Evolutionary conservation across 108 stramenopile genomes (phyloP).

Genomic region (Nitzschia palea): DNA sequence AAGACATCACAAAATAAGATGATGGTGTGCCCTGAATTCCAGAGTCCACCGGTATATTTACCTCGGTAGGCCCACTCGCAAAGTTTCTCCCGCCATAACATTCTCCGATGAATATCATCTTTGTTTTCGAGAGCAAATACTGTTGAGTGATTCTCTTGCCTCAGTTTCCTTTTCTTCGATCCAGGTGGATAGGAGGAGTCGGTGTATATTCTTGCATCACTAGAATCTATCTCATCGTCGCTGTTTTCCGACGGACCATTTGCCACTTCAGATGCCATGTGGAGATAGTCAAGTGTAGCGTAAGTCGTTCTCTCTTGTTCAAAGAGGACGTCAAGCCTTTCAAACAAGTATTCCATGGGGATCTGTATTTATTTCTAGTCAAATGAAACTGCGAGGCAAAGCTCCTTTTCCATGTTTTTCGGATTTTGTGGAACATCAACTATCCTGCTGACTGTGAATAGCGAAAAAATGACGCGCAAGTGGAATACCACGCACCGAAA

Average conservation of each 20-base stretch:
- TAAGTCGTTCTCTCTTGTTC: conserved; percentile 18
- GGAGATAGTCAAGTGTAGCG: conserved; percentile 25
- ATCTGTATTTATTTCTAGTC: neutral
- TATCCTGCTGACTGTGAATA: too few species aligned
- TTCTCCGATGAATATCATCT: neutral
- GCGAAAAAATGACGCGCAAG: too few species aligned
- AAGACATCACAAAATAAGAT: neutral
- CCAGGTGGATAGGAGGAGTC: neutral
- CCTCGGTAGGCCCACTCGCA: conserved; percentile 44
- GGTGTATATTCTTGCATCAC: neutral
- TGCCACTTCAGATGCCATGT: too few species aligned
- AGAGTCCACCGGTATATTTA: conserved; percentile 5
- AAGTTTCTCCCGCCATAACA: conserved; percentile 46
- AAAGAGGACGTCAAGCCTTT: conserved; percentile 20
- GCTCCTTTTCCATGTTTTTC: too few species aligned
- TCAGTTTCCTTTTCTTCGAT: conserved; percentile 12
- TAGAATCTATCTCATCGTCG: neutral
- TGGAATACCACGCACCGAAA: too few species aligned
- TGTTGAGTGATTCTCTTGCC: neutral
- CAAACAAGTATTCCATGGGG: neutral
- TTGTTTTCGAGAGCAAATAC: neutral
- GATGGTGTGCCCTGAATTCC: neutral
- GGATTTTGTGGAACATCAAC: too few species aligned
- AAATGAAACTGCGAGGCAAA: neutral
- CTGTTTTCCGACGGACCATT: neutral